Percentiles rank a stretch among this genome's conserved stretches.
These are phyloP conservation scores for Parachaetomium inaequale DNA, from an alignment of 495 filamentous ascomycete genomes.

Conservation along the genomic window DNA sequence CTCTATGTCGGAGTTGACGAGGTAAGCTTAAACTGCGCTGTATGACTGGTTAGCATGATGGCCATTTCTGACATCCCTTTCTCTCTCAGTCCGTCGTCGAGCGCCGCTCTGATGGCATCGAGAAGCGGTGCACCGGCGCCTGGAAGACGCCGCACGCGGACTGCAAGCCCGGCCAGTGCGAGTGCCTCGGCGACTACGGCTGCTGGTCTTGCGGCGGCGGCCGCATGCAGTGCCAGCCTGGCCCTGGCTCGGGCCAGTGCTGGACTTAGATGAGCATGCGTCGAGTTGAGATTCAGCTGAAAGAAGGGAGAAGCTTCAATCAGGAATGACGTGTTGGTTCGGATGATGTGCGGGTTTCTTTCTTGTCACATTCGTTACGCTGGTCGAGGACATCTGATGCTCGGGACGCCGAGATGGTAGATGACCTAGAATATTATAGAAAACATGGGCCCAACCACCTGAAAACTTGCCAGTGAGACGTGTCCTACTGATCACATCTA, in stretches of 20 bases:
- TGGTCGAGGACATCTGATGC: background rate
- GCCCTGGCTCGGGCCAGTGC: background rate
- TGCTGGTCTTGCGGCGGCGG: background rate
- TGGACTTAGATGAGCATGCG: background rate
- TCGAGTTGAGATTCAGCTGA: no score
- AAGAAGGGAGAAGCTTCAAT: no score
- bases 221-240: slow-evolving; percentile 5
- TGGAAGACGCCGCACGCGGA: background rate
- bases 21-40: background rate
- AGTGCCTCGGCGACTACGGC: slow-evolving; percentile 7
- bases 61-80: background rate
- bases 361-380: slow-evolving; percentile 2
- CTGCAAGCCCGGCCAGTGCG: background rate
- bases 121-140: background rate
- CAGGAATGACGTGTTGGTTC: no score
- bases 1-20: background rate
- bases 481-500: no score
- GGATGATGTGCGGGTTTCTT: background rate
- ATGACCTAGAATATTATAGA: background rate
- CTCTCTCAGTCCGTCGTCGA: background rate
- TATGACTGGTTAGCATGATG: background rate
- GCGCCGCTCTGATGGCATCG: background rate
- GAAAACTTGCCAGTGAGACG: background rate
- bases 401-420: slow-evolving; percentile 4
- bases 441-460: background rate